Evolutionary conservation across 2,329 filamentous ascomycete genomes (phyloP), one percentile per base, ranked within the genome.

Genomic region (Monosporascus sp.): DNA sequence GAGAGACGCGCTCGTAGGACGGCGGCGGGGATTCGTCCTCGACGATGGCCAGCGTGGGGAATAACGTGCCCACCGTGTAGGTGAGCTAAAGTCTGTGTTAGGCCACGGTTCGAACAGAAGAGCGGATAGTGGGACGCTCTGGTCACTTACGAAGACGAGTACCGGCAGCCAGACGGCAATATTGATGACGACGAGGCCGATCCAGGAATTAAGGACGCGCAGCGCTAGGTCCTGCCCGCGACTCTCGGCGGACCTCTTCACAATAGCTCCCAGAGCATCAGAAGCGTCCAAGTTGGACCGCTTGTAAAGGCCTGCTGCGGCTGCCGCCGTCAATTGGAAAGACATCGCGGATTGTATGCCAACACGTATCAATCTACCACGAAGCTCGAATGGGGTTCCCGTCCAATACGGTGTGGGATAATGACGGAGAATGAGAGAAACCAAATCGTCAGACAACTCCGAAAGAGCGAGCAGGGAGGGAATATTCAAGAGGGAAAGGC

Each of bases 21-120:
- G 77, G 74, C 20, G 76, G 72, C 36, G 72, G 71, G 17, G n/a
- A 14, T 52, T 79, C 75, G 65, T 81, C 74, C 62, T 81, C 78
- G 56, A 81, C 66, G 53, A 80, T 78, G 63, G 78, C 74, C 54
- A 81, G 72, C 54, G 74, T 70, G 47, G 77, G 73, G 59, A 74
- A 75, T 60, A 82, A 64, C 47, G 63, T 63, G 49, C 66, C 59
- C 39, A 81, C 62, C 9, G 76, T 78, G 68, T 81, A 82, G 50
- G 61, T 55, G 51, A 73, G 57, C 76, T 80, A 20, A 14, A 24
- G 5, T 6, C 2, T 18, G 20, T n/a, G 9, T 20, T 20, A 42
- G 22, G 3, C 4, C 39, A 24, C 14, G 18, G 39, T 24, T 24
- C 39, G 18, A 20, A 42, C 9, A 15, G 11, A 44, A 6, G 41